phyloP scores from a whole-genome alignment of 2,329 filamentous ascomycete genomes.

The Venturia asperata region DNA sequence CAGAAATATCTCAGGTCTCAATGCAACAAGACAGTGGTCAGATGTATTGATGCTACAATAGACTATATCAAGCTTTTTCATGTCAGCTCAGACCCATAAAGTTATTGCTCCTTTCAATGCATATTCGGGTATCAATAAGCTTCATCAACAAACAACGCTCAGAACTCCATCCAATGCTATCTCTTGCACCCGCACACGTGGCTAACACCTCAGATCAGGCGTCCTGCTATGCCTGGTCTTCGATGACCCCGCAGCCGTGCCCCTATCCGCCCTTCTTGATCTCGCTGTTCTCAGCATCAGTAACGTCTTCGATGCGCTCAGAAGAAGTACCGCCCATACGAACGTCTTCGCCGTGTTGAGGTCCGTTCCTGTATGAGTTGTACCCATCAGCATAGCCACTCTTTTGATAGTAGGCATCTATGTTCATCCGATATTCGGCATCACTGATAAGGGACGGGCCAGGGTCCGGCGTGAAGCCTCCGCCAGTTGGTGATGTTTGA shows the following conservation, averaged over 20 bases:
- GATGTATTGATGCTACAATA: neutral
- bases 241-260: neutral
- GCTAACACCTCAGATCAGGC: neutral
- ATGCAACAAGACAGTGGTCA: neutral
- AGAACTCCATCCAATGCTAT: conserved; percentile 2
- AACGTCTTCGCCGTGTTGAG: neutral
- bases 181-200: neutral
- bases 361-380: neutral
- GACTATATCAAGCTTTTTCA: neutral
- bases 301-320: conserved; percentile 2
- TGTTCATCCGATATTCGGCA: conserved; percentile 20
- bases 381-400: neutral
- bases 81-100: neutral
- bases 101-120: neutral
- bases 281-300: neutral
- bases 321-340: neutral
- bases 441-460: conserved; percentile 32
- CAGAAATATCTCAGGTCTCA: no score
- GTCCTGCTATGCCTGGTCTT: neutral
- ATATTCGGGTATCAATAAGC: neutral
- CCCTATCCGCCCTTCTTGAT: neutral
- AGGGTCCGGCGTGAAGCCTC: neutral
- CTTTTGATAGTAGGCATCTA: neutral
- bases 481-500: neutral
- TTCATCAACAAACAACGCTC: neutral